phyloP scores from a whole-genome alignment of 495 filamentous ascomycete species.

The Margaritispora aquatica region DNA sequence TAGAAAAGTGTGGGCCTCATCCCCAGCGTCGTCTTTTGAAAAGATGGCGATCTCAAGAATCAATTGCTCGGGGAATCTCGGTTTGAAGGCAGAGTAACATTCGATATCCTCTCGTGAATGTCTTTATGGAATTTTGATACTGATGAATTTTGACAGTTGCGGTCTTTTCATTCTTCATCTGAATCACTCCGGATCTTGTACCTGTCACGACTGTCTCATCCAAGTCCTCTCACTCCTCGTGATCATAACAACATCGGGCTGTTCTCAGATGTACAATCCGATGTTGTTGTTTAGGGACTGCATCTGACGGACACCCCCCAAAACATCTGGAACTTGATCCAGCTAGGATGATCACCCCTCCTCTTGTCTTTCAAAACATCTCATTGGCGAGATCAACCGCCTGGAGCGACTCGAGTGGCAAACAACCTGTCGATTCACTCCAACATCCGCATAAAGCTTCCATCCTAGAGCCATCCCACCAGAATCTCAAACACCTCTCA shows the following conservation, averaged over 20 bases:
- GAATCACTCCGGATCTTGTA: neutral
- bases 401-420: neutral
- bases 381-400: constrained; percentile 7
- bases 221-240: neutral
- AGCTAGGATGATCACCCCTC: neutral
- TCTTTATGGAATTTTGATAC: no score
- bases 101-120: no score
- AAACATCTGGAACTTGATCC: neutral
- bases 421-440: neutral
- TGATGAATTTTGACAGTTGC: no score
- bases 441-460: constrained; percentile 6
- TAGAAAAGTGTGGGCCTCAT: no score
- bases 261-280: neutral
- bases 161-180: neutral
- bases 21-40: no score
- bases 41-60: no score
- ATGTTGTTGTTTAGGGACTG: neutral
- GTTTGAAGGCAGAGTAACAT: no score
- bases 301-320: neutral
- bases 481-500: neutral
- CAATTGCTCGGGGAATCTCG: no score
- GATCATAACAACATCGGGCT: neutral
- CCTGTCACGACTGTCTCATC: neutral
- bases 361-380: no score
- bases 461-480: constrained; percentile 1